Base-by-base conservation (phyloP, 1,284 basidiomycete genomes). In the Rhodofomes roseus region DNA sequence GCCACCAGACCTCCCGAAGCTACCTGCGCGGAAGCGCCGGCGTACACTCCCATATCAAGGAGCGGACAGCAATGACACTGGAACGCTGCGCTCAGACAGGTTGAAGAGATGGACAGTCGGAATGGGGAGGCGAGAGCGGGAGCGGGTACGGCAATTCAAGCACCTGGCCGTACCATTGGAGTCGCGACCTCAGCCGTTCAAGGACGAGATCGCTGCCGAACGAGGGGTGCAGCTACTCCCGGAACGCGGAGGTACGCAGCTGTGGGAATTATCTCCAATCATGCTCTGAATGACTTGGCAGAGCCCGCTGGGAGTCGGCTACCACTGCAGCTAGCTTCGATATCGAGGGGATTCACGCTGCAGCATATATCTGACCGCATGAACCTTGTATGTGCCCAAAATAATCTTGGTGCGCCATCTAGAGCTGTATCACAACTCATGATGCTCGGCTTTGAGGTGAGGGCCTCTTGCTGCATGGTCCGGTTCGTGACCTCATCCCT, bases 331-430 rank as follows among this genome's bases (percentile, higher is more conserved):
- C 78, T 93, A 16, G 83, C 88, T 37, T 84, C 89, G 9, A 79
- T 82, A 56, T 86, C 87, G 3, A 82, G 86, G 60, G 84, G 85
- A 3, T 85, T 89, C 4, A 89, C 86, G 0, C 68, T 87, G n/a
- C 88, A 90, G 65, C 89, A 92, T 63, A 84, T 93, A 40, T 81
- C 84, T 5, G 90, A 93, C 62, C 80, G 89, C 58, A 84, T 92
- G 60, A 90, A 90, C 67, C 82, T 93, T 37, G 88, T 92, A 61
- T 90, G 84, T 52, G 86, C 89, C 0, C 90, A 93, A 68, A 85
- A 92, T 64, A 85, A 87, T 62, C 72, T 93, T 4, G 76, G 75
- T 8, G 72, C 80, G 18, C 89, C 90, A 0, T 78, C 81, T 4
- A 84, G 84, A 52, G 74, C 77, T 7, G 90, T 90, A 1, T 77